Percentiles rank a stretch among this genome's conserved stretches.
Conservation (phyloP, 805 yeast genomes). For the Myxozyma udenii region DNA sequence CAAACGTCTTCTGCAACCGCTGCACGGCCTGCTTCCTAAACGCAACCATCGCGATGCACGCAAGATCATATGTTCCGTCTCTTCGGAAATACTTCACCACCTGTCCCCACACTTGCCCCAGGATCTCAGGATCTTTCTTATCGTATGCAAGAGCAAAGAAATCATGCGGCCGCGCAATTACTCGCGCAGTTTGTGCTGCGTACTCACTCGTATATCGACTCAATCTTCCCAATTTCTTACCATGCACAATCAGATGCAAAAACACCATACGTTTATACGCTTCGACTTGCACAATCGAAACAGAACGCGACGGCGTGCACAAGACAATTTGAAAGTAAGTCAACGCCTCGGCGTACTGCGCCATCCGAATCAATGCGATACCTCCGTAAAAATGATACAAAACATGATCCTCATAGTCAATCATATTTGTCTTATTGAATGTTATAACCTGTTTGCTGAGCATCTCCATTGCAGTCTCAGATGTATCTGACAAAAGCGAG, state of each 20-base stretch:
- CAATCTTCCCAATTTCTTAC: slow-evolving; percentile 7
- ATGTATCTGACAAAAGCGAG: slow-evolving; percentile 9
- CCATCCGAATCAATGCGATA: slow-evolving; percentile 10
- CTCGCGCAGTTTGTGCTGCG: slow-evolving; percentile 5
- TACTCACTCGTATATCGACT: slow-evolving; percentile 16
- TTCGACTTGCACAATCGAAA: slow-evolving; percentile 20
- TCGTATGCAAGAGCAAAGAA: slow-evolving; percentile 18
- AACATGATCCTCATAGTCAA: slow-evolving; percentile 20
- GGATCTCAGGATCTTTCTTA: slow-evolving; percentile 9
- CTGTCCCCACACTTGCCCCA: slow-evolving; percentile 21
- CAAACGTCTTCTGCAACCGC: slow-evolving; percentile 14
- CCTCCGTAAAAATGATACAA: slow-evolving; percentile 29
- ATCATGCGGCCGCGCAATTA: slow-evolving; percentile 22
- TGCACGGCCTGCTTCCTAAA: slow-evolving; percentile 20
- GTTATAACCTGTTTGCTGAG: slow-evolving; percentile 3
- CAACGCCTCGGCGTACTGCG: slow-evolving; percentile 20
- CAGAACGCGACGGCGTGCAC: slow-evolving; percentile 8
- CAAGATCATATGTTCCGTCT: slow-evolving; percentile 22
- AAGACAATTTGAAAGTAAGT: slow-evolving; percentile 20
- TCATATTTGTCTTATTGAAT: slow-evolving; percentile 12
- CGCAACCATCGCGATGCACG: slow-evolving; percentile 15
- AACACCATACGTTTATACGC: slow-evolving; percentile 25
- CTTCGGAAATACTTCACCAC: slow-evolving; percentile 4
- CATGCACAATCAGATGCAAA: slow-evolving; percentile 12
- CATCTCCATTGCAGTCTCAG: slow-evolving; percentile 6